These are phyloP conservation scores for Capsella rubella DNA, from an alignment of 441 rosid genomes.

Conservation along the genomic window DNA sequence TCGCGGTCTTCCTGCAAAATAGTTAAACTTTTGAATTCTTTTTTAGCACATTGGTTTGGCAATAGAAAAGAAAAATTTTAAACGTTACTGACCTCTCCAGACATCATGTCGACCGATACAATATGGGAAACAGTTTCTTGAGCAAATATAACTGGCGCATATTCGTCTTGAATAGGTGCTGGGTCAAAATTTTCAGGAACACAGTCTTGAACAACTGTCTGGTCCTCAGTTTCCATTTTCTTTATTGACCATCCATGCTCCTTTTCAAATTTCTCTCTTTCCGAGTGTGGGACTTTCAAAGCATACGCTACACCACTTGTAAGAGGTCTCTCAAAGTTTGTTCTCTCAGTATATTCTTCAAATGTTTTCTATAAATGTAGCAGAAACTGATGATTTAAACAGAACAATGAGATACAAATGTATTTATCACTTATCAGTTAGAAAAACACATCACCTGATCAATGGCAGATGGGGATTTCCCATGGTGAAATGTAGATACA, in stretches of 20 bases:
- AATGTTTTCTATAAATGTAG: conserved; percentile 74
- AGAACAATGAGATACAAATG: background rate
- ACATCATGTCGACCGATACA: conserved; percentile 98
- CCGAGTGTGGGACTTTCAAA: conserved; percentile 86
- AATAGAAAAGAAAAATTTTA: conserved; percentile 4
- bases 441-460: conserved; percentile 73
- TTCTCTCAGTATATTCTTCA: conserved; percentile 92
- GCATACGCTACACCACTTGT: conserved; percentile 99
- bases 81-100: conserved; percentile 75
- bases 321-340: conserved; percentile 97
- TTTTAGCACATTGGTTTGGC: conserved; percentile 35
- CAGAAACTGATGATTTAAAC: conserved; percentile 8
- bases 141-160: conserved; percentile 94
- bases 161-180: conserved; percentile 90
- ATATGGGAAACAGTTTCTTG: conserved; percentile 98
- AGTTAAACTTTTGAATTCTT: conserved; percentile 17
- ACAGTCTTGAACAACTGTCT: conserved; percentile 85
- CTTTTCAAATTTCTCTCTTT: conserved; percentile 87
- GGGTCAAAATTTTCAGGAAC: conserved; percentile 84
- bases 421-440: background rate
- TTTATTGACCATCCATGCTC: conserved; percentile 79
- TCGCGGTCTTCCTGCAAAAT: conserved; percentile 85
- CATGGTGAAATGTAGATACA: conserved; percentile 98
- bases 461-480: conserved; percentile 89
- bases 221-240: conserved; percentile 94